Percentiles rank a stretch among this genome's conserved stretches.
Evolutionary conservation across 495 filamentous ascomycete species (phyloP).

Genomic region (Penicillium soppii): DNA sequence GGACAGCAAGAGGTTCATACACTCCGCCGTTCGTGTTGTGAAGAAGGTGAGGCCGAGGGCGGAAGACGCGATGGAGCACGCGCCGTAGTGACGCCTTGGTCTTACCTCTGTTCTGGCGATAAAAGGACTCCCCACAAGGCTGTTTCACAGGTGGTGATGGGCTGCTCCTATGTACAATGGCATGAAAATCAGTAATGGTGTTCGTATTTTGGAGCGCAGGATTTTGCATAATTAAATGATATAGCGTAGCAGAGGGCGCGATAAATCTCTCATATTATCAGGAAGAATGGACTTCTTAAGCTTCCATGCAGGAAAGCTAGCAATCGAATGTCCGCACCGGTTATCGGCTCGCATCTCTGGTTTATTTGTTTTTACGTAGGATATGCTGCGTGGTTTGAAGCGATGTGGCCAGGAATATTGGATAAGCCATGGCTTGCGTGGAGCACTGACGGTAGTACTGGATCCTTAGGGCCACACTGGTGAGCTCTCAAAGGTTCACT

Average conservation of each 20-base stretch:
- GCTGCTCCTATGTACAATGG: neutral
- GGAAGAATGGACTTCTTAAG: no score
- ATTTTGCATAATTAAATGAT: neutral
- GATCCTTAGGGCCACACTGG: neutral
- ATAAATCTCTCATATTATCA: no score
- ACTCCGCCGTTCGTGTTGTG: neutral
- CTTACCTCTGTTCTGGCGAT: neutral
- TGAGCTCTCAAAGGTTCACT: neutral
- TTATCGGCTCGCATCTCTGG: neutral
- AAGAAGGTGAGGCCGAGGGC: neutral
- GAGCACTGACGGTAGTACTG: neutral
- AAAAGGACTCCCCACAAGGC: neutral
- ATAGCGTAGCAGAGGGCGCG: neutral
- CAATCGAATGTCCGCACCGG: neutral
- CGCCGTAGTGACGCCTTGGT: neutral
- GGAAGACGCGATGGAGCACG: neutral
- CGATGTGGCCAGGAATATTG: neutral
- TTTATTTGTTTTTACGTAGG: neutral
- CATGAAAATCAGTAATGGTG: slow-evolving; percentile 2
- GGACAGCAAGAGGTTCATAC: neutral
- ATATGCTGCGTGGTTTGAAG: neutral
- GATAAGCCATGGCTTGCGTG: neutral
- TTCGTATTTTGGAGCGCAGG: neutral
- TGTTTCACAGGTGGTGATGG: neutral
- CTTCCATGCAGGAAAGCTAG: neutral